Evolutionary conservation across 495 filamentous ascomycete genomes (phyloP), one percentile per base, ranked within the genome.

Genomic region (Saxophila tyrrhenica): DNA sequence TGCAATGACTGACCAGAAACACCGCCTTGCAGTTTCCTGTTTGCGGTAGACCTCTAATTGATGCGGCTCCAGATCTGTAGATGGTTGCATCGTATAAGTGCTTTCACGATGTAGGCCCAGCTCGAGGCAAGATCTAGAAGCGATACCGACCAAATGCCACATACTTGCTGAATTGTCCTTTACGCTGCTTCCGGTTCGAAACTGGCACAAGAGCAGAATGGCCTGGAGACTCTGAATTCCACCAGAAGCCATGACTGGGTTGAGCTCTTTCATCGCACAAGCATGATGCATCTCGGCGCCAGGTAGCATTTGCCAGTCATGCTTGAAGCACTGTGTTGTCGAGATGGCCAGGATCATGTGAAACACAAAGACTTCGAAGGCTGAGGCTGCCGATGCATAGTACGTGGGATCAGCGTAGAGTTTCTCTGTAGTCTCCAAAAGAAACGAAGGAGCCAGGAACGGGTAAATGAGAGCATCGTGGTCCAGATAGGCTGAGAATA

Each of bases 91-190:
- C 1, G 55, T 25, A 20, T 53, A 58, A 11, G 25, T 15, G n/a
- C 38, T 16, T 39, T 58, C 50, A 16, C 50, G 50, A 43, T 58
- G 55, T 17, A 58, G 21, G 25, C 55, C 55, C 1, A 58, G 55
- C 20, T 58, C 55, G 24, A 58, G 24, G 13, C 32, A 22, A 2
- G 47, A 39, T n/a, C 55, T 50, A 1, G 51, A 39, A 13, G 55
- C 55, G 44, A 58, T 54, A 2, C 55, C 55, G 13, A 54, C 55
- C 16, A 43, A 35, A 48, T 58, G 55, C 55, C 55, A 58, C 50
- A 58, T 54, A n/a, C 50, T 53, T 21, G 50, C 41, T 10, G 22
- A 47, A 43, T 54, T 41, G 25, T 58, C 55, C 24, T 35, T 48
- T 2, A 58, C 20, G 1, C 41, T 25, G 25, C 50, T 53, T 9